Evolutionary conservation across 75 land plant genomes (phyloP).

Genomic region (Cunninghamia lanceolata): DNA sequence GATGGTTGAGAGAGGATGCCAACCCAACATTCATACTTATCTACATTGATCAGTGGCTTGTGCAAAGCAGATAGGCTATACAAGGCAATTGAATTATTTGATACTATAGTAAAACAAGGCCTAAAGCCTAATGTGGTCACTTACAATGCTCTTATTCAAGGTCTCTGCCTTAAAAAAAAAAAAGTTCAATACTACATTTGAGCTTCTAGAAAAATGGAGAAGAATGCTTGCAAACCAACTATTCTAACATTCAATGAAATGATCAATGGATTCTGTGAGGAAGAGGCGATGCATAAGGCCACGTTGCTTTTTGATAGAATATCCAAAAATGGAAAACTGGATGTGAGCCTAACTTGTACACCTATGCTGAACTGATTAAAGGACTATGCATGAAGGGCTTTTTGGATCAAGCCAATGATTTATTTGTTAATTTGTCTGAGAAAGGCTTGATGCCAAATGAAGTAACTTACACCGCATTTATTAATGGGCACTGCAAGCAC

Average conservation of each 20-base stretch:
- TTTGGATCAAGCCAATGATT: constrained; percentile 49
- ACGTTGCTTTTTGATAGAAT: constrained; percentile 55
- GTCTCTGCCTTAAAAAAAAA: too few species aligned
- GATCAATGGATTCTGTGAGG: too few species aligned
- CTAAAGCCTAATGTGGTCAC: too few species aligned
- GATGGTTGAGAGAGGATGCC: constrained; percentile 51
- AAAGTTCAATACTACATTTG: too few species aligned
- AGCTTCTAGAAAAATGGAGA: too few species aligned
- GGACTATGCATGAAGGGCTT: too few species aligned
- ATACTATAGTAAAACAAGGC: too few species aligned
- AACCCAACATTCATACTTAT: constrained; percentile 58
- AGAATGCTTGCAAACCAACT: too few species aligned
- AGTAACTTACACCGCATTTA: constrained; percentile 44
- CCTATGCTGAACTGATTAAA: constrained; percentile 64
- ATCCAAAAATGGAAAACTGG: constrained; percentile 60
- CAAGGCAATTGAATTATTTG: constrained; percentile 44
- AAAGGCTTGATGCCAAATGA: constrained; percentile 44
- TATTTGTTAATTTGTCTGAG: constrained; percentile 34
- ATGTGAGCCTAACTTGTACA: constrained; percentile 64
- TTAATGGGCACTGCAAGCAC: too few species aligned
- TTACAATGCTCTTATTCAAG: too few species aligned
- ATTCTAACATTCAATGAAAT: too few species aligned
- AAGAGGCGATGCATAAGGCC: too few species aligned
- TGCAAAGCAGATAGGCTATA: constrained; percentile 23
- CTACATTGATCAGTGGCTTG: constrained; percentile 54